phyloP scores from a whole-genome alignment of 2,329 filamentous ascomycete species.

The Colletotrichum chrysophilum region DNA sequence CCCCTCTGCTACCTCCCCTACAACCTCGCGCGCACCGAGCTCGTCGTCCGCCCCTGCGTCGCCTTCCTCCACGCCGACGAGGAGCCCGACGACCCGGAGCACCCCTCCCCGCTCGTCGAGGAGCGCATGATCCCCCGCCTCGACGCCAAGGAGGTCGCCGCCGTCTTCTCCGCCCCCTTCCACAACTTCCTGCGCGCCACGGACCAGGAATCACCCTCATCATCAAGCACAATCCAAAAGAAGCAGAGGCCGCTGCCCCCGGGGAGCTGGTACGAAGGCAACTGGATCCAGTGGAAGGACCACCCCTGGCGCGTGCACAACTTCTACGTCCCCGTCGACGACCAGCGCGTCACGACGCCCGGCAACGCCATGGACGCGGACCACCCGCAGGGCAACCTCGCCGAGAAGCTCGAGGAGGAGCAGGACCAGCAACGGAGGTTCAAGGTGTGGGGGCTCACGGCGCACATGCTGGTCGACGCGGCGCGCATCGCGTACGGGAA shows the following conservation, averaged over 20 bases:
- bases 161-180: conserved; percentile 90
- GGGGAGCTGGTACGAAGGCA: conserved; percentile 83
- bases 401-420: conserved; percentile 50
- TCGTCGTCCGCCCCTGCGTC: conserved; percentile 78
- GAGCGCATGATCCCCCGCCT: conserved; percentile 78
- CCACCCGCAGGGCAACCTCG: conserved; percentile 48
- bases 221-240: background rate
- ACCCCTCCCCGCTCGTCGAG: conserved; percentile 55
- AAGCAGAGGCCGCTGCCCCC: conserved; percentile 44
- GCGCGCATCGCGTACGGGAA: conserved; percentile 83
- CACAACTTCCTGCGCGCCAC: conserved; percentile 74
- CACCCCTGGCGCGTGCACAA: conserved; percentile 86
- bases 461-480: conserved; percentile 85
- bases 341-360: conserved; percentile 72
- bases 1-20: conserved; percentile 85
- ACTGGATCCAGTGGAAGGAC: conserved; percentile 82
- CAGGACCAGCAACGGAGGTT: conserved; percentile 49
- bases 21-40: conserved; percentile 74
- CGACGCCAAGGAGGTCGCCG: conserved; percentile 89
- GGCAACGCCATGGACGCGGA: conserved; percentile 26
- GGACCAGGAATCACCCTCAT: conserved; percentile 53
- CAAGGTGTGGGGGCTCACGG: conserved; percentile 95
- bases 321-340: conserved; percentile 84
- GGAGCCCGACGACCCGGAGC: conserved; percentile 27
- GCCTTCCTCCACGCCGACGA: conserved; percentile 75